Conservation (phyloP, 2,329 filamentous ascomycete genomes). For the Hypoxylon rubiginosum region DNA sequence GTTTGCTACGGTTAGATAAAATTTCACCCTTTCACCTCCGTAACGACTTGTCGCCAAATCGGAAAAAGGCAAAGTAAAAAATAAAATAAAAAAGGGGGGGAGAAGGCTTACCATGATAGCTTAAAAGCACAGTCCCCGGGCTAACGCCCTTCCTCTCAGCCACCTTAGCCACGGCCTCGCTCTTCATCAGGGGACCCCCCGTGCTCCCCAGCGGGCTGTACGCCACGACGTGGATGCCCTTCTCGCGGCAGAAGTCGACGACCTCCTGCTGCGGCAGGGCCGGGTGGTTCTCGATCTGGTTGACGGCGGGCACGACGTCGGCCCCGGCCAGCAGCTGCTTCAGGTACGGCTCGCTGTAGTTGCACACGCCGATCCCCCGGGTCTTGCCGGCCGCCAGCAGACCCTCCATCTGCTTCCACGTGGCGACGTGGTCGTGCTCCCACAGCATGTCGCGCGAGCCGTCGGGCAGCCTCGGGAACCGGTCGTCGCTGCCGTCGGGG, state of each 20-base stretch:
- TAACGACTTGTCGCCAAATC: too few species aligned
- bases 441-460: conserved; percentile 80
- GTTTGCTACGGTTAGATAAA: too few species aligned
- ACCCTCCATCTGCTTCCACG: conserved; percentile 82
- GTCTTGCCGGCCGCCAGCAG: conserved; percentile 71
- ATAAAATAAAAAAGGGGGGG: not conserved
- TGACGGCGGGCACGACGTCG: conserved; percentile 72
- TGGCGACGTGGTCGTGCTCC: conserved; percentile 78
- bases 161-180: conserved; percentile 72
- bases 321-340: conserved; percentile 65
- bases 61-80: not conserved
- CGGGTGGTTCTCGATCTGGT: conserved; percentile 83
- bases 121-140: conserved; percentile 75
- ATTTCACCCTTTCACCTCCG: too few species aligned
- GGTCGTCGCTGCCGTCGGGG: conserved; percentile 78
- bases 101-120: conserved; percentile 74
- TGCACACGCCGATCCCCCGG: conserved; percentile 68
- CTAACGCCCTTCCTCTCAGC: conserved; percentile 73
- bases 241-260: conserved; percentile 74
- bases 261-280: conserved; percentile 79
- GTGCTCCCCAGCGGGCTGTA: conserved; percentile 78
- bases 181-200: conserved; percentile 73
- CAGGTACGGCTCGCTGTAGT: conserved; percentile 70
- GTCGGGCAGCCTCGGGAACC: conserved; percentile 80
- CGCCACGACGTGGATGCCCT: conserved; percentile 79